Evolutionary conservation across 2,329 filamentous ascomycete species (phyloP), one percentile per base, ranked within the genome.

Genomic region (Fusarium verticillioides): DNA sequence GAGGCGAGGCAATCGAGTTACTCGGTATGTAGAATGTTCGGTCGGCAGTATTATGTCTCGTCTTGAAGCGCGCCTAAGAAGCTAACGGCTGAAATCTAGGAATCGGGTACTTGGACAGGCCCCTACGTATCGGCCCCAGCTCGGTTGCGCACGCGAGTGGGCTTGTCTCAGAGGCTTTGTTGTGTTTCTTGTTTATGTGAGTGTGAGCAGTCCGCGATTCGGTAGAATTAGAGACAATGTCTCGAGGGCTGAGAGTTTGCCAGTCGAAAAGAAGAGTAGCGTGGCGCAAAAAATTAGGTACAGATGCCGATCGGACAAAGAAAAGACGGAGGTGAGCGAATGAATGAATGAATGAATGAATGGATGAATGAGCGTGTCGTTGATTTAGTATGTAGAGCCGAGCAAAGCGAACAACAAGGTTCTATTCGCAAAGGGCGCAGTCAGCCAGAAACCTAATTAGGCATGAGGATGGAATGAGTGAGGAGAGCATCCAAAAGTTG

Each of bases 281-380:
- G 76, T 75, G 70, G 74, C 69, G 73, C 69, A 73, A 74, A 71
- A 54, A 67, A 66, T 54, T 46, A 59, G 58, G 60, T 53, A 54
- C 56, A 63, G 64, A 70, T 64, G 66, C 60, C 64, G 63, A 71
- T 68, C 58, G 54, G 66, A 74, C 67, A 69, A 72, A 70, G 52
- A 64, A 69, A 64, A 52, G 62, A 63, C 50, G 64, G 40, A 57
- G 50, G 57, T 58, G 47, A 65, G 60, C 53, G 54, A 69, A 44
- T 43, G 62, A 76, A 66, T 57, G 68, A 49, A 32, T 9, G 43
- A 70, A 58, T 61, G 64, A 50, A 59, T 34, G 34, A 30, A 44
- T 44, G 16, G 70, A 63, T 65, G 69, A 60, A 67, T 37, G 39
- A 49, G 63, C 53, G 56, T 60, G 61, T 32, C 47, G 62, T 63